A percentile compares a stretch with the other conserved stretches of the same genome.
These are phyloP conservation scores for Amaranthus palmeri DNA, from an alignment of 148 eudicot genomes.

Conservation along the genomic window DNA sequence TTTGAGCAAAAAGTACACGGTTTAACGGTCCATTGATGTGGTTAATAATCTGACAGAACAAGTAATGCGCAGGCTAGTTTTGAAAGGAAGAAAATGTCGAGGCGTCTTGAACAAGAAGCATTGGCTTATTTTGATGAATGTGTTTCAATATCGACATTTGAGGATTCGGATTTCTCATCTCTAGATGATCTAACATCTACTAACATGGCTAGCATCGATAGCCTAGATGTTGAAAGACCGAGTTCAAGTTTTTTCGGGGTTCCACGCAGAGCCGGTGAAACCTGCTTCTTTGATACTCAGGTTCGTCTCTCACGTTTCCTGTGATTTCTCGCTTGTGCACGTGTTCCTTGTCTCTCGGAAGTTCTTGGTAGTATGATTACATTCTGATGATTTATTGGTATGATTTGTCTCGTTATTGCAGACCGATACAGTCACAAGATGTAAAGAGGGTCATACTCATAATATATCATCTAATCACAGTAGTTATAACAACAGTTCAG, in stretches of 20 bases:
- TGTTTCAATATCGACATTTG: constrained; percentile 95
- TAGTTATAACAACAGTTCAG: constrained; percentile 18
- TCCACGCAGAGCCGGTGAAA: constrained; percentile 20
- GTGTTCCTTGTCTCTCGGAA: not conserved
- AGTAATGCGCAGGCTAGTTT: constrained; percentile 50
- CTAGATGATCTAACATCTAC: constrained; percentile 60
- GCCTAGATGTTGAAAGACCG: constrained; percentile 17
- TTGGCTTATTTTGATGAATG: constrained; percentile 95
- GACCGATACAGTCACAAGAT: constrained; percentile 14
- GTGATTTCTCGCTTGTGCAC: not conserved
- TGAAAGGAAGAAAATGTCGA: constrained; percentile 78
- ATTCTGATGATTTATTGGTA: not conserved
- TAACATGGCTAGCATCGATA: constrained; percentile 24
- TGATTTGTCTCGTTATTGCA: constrained; percentile 30
- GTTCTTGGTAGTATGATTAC: too few species aligned
- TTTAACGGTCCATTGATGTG: too few species aligned
- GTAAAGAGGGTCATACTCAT: constrained; percentile 30
- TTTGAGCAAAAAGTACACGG: too few species aligned
- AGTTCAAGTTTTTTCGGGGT: constrained; percentile 19
- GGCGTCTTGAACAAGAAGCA: constrained; percentile 82
- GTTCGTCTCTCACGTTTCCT: constrained; percentile 13
- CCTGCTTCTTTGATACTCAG: constrained; percentile 21
- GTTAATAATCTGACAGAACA: constrained; percentile 1
- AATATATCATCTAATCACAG: constrained; percentile 8
- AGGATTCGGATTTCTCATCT: constrained; percentile 93